Evolutionary conservation across 257 asterid genomes (phyloP).

Genomic region (Solanum ossicruentum): DNA sequence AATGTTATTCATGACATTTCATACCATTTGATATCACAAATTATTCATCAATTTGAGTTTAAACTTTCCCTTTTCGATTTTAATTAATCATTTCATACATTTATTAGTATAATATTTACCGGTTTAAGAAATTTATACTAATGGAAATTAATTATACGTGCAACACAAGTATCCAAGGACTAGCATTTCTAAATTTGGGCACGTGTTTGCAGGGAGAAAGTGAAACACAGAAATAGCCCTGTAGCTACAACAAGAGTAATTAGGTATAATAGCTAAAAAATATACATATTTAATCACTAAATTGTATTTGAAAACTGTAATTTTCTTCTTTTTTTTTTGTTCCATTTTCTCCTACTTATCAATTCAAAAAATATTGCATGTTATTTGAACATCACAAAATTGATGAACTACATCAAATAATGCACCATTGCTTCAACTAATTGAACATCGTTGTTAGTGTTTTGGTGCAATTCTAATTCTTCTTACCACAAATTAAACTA

Average conservation of each 20-base stretch:
- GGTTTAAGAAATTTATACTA: too few relatives aligned
- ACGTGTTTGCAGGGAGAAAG: neutral
- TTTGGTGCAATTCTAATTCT: neutral
- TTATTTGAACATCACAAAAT: neutral
- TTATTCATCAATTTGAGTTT: too few relatives aligned
- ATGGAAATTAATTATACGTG: too few relatives aligned
- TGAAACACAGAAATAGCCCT: neutral
- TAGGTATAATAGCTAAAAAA: neutral
- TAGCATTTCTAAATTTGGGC: neutral
- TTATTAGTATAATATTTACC: too few relatives aligned
- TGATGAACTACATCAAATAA: too few relatives aligned
- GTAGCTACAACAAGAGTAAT: neutral
- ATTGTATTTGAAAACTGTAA: neutral
- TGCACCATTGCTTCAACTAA: neutral
- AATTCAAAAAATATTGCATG: neutral
- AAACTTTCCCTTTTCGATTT: too few relatives aligned
- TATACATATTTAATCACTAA: neutral
- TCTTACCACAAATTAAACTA: neutral
- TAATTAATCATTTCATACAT: too few relatives aligned
- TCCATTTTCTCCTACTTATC: neutral
- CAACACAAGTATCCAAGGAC: too few relatives aligned
- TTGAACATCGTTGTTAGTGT: neutral
- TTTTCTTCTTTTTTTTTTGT: neutral
- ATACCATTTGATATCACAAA: too few relatives aligned
- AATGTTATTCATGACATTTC: too few relatives aligned